phyloP scores from a whole-genome alignment of 441 rosid species.

The Eutrema salsugineum region DNA sequence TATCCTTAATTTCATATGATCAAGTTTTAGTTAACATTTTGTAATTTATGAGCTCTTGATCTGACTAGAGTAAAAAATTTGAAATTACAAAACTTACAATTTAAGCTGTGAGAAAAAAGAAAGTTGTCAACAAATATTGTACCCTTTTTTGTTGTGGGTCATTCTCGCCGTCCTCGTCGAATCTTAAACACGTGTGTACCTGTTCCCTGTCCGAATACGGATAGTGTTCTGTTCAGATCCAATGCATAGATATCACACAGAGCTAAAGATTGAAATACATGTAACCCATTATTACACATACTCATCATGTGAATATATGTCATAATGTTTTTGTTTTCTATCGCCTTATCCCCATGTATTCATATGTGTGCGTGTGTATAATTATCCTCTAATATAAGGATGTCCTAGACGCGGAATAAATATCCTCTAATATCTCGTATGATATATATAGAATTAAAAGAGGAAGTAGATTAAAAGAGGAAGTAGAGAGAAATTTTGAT shows the following conservation, averaged over 20 bases:
- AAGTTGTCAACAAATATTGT: not conserved
- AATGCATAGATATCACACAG: not conserved
- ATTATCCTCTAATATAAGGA: too few species aligned
- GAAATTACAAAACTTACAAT: not conserved
- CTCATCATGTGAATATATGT: not conserved
- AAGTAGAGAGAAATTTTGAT: not conserved
- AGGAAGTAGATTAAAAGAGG: too few species aligned
- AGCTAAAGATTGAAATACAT: not conserved
- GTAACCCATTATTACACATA: not conserved
- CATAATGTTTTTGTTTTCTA: not conserved
- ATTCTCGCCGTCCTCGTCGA: not conserved
- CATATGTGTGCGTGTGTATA: not conserved
- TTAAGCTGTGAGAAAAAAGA: not conserved
- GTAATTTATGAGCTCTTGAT: not conserved
- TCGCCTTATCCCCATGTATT: not conserved
- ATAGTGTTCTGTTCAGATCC: not conserved
- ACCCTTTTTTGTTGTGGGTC: not conserved
- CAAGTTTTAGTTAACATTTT: not conserved
- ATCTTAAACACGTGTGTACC: conserved; percentile 1
- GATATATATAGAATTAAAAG: too few species aligned
- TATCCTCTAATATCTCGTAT: too few species aligned
- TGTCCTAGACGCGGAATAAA: too few species aligned
- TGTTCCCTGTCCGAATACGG: not conserved
- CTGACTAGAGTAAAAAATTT: not conserved
- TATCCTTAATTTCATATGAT: not conserved